Conservation (phyloP, 164 flowering plant genomes). For the Annona squamosa region DNA sequence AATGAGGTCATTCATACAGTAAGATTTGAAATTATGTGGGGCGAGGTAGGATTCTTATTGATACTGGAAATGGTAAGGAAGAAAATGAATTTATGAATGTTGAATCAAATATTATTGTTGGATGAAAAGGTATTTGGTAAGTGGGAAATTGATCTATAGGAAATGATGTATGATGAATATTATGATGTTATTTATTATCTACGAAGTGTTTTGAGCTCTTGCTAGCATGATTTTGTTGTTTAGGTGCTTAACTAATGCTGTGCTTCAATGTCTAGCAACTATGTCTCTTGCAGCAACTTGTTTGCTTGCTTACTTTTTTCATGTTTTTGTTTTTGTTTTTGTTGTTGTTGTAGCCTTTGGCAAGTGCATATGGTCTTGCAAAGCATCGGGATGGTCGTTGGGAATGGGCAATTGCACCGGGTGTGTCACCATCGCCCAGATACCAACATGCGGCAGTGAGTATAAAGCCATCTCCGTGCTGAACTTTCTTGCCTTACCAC, state of each 20-base stretch:
- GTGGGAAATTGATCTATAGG: no score
- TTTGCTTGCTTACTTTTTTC: neutral
- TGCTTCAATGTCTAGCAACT: neutral
- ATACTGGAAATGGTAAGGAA: no score
- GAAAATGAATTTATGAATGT: no score
- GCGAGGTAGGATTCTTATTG: no score
- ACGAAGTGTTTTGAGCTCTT: no score
- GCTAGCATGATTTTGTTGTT: no score
- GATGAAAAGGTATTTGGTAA: no score
- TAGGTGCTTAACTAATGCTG: neutral
- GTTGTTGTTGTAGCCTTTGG: conserved; percentile 59
- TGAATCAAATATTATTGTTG: no score
- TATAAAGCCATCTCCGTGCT: conserved; percentile 12
- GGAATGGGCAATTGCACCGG: conserved; percentile 99
- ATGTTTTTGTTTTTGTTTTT: neutral
- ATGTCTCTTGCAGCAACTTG: neutral
- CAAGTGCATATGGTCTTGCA: conserved; percentile 99
- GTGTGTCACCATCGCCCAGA: conserved; percentile 99
- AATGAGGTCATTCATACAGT: no score
- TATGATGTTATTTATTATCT: no score
- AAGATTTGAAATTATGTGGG: no score
- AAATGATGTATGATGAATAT: no score
- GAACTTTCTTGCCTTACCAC: conserved; percentile 1
- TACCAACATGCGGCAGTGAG: conserved; percentile 99
- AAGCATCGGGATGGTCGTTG: conserved; percentile 99